Conservation (phyloP, 768 basidiomycete species). For the Hysterangium stoloniferum region DNA sequence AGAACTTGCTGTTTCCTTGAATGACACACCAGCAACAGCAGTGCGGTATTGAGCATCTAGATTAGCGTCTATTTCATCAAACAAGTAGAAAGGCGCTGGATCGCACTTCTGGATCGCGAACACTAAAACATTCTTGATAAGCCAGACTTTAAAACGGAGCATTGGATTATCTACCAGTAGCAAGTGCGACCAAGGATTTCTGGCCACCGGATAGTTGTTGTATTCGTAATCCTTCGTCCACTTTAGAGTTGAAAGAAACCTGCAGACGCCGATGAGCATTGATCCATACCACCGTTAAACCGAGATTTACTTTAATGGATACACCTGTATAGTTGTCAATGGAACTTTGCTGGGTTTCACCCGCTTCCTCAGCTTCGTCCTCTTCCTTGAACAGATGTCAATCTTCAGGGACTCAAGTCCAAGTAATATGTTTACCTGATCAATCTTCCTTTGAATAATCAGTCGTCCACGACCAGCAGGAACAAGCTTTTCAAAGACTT, state of each 20-base stretch:
- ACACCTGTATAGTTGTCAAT: constrained; percentile 97
- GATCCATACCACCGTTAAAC: neutral
- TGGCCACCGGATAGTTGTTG: constrained; percentile 97
- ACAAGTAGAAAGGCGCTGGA: constrained; percentile 98
- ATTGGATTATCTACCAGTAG: constrained; percentile 55
- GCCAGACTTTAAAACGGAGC: neutral
- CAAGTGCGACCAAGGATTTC: constrained; percentile 93
- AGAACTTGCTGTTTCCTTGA: neutral
- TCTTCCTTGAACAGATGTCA: constrained; percentile 51
- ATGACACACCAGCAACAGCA: constrained; percentile 78
- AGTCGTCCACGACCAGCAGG: constrained; percentile 87
- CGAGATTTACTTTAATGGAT: constrained; percentile 68
- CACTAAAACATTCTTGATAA: constrained; percentile 38
- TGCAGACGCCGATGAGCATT: constrained; percentile 22
- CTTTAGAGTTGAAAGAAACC: constrained; percentile 99
- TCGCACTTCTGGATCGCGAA: constrained; percentile 99
- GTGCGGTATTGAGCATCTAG: constrained; percentile 97
- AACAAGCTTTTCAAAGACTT: constrained; percentile 94
- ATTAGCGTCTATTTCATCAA: constrained; percentile 97
- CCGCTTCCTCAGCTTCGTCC: constrained; percentile 62
- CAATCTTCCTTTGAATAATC: constrained; percentile 88
- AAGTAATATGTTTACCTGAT: constrained; percentile 44
- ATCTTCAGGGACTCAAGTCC: neutral
- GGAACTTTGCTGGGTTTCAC: constrained; percentile 62
- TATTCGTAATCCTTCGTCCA: constrained; percentile 92